Evolutionary conservation across 768 basidiomycete genomes (phyloP).

Genomic region (Pleurotus platypus): DNA sequence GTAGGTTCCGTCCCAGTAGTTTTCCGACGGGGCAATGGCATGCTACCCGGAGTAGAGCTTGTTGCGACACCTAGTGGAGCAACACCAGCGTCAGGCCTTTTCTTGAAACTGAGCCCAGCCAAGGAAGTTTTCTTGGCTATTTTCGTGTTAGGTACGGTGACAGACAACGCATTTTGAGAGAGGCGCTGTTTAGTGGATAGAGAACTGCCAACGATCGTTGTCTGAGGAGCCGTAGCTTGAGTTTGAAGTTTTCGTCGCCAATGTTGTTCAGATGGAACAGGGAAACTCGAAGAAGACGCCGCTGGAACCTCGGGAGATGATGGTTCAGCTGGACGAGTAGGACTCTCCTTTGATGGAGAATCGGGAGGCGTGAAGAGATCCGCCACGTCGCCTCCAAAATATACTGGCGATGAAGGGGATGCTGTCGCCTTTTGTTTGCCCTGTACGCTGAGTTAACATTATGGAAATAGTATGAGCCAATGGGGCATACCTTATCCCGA

Average conservation of each 20-base stretch:
- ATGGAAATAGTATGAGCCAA: not conserved
- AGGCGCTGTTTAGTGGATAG: slow-evolving; percentile 52
- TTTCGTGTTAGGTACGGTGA: slow-evolving; percentile 29
- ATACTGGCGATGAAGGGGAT: not conserved
- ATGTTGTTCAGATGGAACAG: slow-evolving; percentile 13
- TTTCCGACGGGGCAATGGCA: not conserved
- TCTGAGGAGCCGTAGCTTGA: slow-evolving; percentile 12
- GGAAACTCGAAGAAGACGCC: slow-evolving; percentile 10
- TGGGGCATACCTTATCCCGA: not conserved
- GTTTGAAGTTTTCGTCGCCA: slow-evolving; percentile 20
- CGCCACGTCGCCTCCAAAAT: not conserved
- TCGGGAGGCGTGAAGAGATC: not conserved
- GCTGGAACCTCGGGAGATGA: not conserved
- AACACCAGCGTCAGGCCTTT: slow-evolving; percentile 12
- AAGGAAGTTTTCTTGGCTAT: slow-evolving; percentile 11
- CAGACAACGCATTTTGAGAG: slow-evolving; percentile 34
- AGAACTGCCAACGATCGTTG: slow-evolving; percentile 25
- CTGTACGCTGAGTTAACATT: not conserved
- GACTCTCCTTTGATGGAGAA: not conserved
- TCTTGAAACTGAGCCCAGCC: slow-evolving; percentile 41
- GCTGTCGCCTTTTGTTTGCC: slow-evolving; percentile 11
- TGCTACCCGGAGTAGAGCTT: not conserved
- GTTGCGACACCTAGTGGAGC: slow-evolving; percentile 1
- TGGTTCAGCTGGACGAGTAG: not conserved
- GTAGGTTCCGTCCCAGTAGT: not conserved